Conservation (phyloP, 2,329 filamentous ascomycete genomes). For the Huntiella abstrusa region DNA sequence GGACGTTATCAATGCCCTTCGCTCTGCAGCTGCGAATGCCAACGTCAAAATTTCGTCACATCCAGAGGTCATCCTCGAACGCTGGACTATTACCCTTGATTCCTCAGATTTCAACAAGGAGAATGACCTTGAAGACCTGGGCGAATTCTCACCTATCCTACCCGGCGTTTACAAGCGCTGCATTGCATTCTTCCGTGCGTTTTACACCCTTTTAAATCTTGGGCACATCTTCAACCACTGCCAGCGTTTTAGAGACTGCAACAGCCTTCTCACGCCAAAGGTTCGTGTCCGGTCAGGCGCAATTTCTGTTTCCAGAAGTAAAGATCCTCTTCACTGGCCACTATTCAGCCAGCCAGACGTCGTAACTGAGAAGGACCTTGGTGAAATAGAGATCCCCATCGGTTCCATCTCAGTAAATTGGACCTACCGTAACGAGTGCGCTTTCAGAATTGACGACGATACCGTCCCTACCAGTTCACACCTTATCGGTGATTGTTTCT, state of each 20-base stretch:
- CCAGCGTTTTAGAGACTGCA: conserved; percentile 27
- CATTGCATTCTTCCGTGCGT: conserved; percentile 79
- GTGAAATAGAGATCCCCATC: conserved; percentile 67
- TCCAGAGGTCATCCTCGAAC: conserved; percentile 68
- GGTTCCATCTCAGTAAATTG: conserved; percentile 69
- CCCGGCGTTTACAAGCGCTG: conserved; percentile 94
- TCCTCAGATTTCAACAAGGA: conserved; percentile 12
- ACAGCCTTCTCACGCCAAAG: conserved; percentile 43
- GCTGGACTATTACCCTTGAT: conserved; percentile 49
- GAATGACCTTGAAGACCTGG: neutral
- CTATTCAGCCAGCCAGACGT: conserved; percentile 47
- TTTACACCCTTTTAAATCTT: conserved; percentile 34
- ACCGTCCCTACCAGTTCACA: conserved; percentile 81
- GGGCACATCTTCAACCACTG: conserved; percentile 53
- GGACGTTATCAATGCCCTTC: conserved; percentile 75
- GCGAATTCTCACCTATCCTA: conserved; percentile 31
- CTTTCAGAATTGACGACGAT: conserved; percentile 78
- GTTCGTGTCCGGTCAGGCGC: conserved; percentile 50
- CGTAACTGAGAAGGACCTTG: conserved; percentile 62
- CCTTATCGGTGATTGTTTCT: conserved; percentile 81
- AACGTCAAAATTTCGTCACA: conserved; percentile 25
- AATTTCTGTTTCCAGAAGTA: neutral
- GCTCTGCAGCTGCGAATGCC: conserved; percentile 29
- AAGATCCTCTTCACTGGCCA: conserved; percentile 52
- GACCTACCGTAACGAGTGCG: conserved; percentile 72